Conservation (phyloP, 108 stramenopile genomes). For the Thalassiosira profunda region DNA sequence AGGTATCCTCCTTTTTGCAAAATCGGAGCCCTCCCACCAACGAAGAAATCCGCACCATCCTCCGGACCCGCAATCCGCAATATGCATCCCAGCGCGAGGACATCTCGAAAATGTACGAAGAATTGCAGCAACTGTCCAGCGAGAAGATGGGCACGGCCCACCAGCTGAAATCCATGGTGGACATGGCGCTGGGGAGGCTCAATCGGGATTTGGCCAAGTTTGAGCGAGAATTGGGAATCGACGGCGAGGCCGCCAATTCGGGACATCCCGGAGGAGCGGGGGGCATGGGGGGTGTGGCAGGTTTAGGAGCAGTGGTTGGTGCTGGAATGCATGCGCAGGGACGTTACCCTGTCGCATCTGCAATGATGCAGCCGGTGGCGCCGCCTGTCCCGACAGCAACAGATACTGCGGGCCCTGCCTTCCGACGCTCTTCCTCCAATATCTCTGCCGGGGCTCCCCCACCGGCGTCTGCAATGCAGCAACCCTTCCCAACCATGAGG, state of each 20-base stretch:
- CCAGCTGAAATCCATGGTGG: slow-evolving; percentile 64
- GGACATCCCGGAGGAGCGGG: too few relatives aligned
- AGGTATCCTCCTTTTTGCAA: too few relatives aligned
- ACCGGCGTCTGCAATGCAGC: slow-evolving; percentile 2
- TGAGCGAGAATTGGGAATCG: slow-evolving; percentile 52
- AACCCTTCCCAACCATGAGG: neutral
- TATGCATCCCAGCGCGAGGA: slow-evolving; percentile 4
- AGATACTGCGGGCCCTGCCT: neutral
- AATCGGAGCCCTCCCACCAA: slow-evolving; percentile 52
- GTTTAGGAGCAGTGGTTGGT: neutral
- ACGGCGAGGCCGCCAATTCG: too few relatives aligned
- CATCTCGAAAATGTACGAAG: slow-evolving; percentile 47
- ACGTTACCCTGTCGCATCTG: too few relatives aligned
- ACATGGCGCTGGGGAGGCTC: slow-evolving; percentile 63
- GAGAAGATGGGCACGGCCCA: slow-evolving; percentile 74
- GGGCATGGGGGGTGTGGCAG: neutral
- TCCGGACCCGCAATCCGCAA: slow-evolving; percentile 7
- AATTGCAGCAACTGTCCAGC: slow-evolving; percentile 54
- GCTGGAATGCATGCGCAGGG: too few relatives aligned
- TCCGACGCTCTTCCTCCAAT: slow-evolving; percentile 4
- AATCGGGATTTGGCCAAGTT: slow-evolving; percentile 69
- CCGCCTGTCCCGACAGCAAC: slow-evolving; percentile 13
- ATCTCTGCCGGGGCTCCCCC: neutral
- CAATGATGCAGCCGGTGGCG: neutral
- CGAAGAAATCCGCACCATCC: slow-evolving; percentile 52